A percentile compares a stretch with the other conserved stretches of the same genome.
Conservation (phyloP, 1,284 basidiomycete species). For the Xanthoconium separans region DNA sequence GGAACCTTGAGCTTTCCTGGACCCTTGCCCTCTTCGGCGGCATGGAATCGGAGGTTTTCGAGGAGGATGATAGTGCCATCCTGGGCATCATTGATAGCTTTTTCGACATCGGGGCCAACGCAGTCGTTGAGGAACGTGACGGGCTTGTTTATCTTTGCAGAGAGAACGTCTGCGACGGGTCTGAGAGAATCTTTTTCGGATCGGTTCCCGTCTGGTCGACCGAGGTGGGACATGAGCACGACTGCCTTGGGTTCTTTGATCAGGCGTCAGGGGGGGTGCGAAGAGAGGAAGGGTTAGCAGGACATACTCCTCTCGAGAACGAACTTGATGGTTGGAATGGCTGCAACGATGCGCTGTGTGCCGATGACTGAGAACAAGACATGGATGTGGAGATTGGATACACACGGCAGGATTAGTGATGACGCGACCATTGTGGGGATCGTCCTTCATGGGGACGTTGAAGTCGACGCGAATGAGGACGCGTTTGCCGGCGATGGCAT, state of each 20-base stretch:
- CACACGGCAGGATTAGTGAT: slow-evolving; percentile 96
- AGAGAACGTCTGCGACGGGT: slow-evolving; percentile 76
- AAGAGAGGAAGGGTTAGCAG: background rate
- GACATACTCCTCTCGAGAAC: slow-evolving; percentile 81
- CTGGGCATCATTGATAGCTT: slow-evolving; percentile 69
- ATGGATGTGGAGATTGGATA: slow-evolving; percentile 19
- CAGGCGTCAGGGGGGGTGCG: background rate
- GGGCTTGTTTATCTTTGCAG: slow-evolving; percentile 41
- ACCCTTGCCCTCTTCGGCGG: slow-evolving; percentile 97
- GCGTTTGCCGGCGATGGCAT: slow-evolving; percentile 82
- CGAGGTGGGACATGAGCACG: slow-evolving; percentile 97
- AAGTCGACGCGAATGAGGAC: slow-evolving; percentile 98
- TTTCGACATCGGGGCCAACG: slow-evolving; percentile 84
- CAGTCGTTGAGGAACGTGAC: slow-evolving; percentile 88
- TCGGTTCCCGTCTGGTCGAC: slow-evolving; percentile 92
- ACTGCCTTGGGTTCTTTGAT: slow-evolving; percentile 78
- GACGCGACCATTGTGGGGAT: slow-evolving; percentile 59
- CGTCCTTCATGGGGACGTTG: slow-evolving; percentile 82
- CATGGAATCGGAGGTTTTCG: slow-evolving; percentile 98
- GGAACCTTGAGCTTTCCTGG: slow-evolving; percentile 83
- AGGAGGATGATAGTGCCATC: slow-evolving; percentile 87
- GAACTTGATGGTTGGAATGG: slow-evolving; percentile 94
- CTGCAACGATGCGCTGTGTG: slow-evolving; percentile 89
- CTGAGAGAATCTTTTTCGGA: slow-evolving; percentile 90
- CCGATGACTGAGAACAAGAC: background rate